Evolutionary conservation across 129 eudicot species (phyloP).

Genomic region (Escallonia rubra): DNA sequence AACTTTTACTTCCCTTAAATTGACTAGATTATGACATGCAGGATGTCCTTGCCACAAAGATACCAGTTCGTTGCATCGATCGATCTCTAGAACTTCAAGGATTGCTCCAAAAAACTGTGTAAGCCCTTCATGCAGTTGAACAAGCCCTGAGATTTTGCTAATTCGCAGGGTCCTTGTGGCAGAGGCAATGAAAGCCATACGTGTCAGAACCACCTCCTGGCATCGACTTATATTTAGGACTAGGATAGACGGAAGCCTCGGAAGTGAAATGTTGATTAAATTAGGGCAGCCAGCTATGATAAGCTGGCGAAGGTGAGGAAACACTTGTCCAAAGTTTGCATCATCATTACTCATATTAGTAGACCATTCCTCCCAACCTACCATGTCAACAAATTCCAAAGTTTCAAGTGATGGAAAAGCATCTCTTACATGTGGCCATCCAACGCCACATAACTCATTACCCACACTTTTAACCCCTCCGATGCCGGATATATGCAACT

Average conservation of each 20-base stretch:
- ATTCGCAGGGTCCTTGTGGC: not conserved
- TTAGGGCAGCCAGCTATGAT: not conserved
- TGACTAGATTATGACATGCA: not conserved
- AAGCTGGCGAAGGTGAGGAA: not conserved
- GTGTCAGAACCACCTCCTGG: not conserved
- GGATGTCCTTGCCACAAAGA: not conserved
- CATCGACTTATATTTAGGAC: not conserved
- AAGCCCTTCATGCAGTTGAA: not conserved
- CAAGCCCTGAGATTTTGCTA: not conserved
- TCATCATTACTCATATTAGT: not conserved
- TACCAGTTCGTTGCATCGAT: not conserved
- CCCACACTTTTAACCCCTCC: conserved; percentile 25
- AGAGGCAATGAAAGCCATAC: not conserved
- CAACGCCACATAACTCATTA: conserved; percentile 24
- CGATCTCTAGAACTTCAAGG: not conserved
- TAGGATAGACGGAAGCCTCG: not conserved
- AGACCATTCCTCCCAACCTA: conserved; percentile 24
- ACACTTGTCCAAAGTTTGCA: not conserved
- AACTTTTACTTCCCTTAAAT: not conserved
- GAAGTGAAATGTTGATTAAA: not conserved
- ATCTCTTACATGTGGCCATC: not conserved
- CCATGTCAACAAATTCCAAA: conserved; percentile 9
- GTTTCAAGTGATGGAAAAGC: conserved; percentile 36
- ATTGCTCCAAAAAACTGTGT: not conserved
- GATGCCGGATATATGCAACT: conserved; percentile 24